Conservation (phyloP, 371 early-diverging fungal species). For the Mucor lusitanicus region DNA sequence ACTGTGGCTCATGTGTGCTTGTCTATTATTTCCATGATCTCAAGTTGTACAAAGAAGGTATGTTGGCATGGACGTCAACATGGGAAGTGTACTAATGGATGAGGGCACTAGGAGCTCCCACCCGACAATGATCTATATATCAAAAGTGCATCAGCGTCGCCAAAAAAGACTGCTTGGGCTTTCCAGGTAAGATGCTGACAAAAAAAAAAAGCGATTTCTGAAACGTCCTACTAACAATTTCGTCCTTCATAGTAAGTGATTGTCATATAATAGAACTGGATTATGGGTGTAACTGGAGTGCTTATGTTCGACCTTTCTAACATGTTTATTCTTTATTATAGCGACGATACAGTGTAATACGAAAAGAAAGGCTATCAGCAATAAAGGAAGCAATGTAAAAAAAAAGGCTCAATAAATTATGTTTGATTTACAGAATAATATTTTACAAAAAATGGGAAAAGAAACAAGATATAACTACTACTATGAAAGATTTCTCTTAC, state of each 20-base stretch:
- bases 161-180: conserved; percentile 85
- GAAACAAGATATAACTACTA: not conserved
- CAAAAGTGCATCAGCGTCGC: conserved; percentile 67
- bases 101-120: conserved; percentile 61
- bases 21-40: conserved; percentile 91
- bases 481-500: not conserved
- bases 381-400: not conserved
- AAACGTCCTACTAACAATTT: not conserved
- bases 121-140: conserved; percentile 77
- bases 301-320: not conserved
- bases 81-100: not conserved
- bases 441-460: not conserved
- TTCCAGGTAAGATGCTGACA: conserved; percentile 59
- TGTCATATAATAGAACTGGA: not conserved
- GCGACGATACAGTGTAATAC: conserved; percentile 28
- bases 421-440: not conserved
- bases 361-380: not conserved
- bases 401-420: not conserved
- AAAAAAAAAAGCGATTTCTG: not conserved
- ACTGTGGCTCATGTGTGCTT: conserved; percentile 93
- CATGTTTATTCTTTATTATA: conserved; percentile 4
- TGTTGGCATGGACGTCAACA: not conserved
- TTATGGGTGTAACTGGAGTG: not conserved
- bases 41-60: conserved; percentile 81
- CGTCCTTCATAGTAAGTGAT: conserved; percentile 17